Evolutionary conservation across 2,329 filamentous ascomycete species (phyloP).

Genomic region (Ascomycota sp.): DNA sequence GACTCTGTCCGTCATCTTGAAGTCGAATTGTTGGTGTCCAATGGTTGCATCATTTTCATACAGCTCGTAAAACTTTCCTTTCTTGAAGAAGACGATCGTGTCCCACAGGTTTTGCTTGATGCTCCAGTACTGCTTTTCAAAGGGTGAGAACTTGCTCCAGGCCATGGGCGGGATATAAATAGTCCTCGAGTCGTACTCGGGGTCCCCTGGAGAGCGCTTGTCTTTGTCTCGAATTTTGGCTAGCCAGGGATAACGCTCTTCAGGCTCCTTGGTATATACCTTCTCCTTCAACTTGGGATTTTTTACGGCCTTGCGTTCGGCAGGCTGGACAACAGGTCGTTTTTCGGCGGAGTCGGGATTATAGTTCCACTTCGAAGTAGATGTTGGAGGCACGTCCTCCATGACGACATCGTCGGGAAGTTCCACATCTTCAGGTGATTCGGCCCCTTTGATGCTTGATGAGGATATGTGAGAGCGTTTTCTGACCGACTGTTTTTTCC

Average conservation of each 20-base stretch:
- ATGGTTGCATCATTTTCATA: conserved; percentile 97
- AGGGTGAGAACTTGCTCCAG: conserved; percentile 70
- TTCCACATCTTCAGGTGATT: conserved; percentile 22
- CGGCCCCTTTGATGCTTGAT: conserved; percentile 4
- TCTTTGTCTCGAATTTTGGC: conserved; percentile 73
- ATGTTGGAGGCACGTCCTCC: conserved; percentile 36
- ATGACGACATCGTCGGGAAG: conserved; percentile 29
- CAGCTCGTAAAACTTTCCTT: conserved; percentile 96
- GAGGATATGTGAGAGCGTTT: conserved; percentile 42
- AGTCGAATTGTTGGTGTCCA: conserved; percentile 87
- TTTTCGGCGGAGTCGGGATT: conserved; percentile 26
- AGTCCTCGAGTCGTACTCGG: conserved; percentile 79
- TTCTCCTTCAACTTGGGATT: conserved; percentile 33
- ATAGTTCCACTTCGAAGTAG: conserved; percentile 65
- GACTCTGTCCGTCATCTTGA: conserved; percentile 92
- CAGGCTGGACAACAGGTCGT: conserved; percentile 14
- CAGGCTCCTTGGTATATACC: conserved; percentile 62
- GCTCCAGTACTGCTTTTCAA: conserved; percentile 98
- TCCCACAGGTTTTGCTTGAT: conserved; percentile 98
- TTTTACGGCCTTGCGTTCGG: conserved; percentile 9
- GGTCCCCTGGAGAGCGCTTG: conserved; percentile 53
- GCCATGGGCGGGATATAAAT: conserved; percentile 73
- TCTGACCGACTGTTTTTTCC: conserved; percentile 30
- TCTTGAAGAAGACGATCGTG: conserved; percentile 98
- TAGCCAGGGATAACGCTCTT: conserved; percentile 77